Percentiles rank a stretch among this genome's conserved stretches.
Conservation (phyloP, 2,329 filamentous ascomycete species). For the Seiridium unicorne region DNA sequence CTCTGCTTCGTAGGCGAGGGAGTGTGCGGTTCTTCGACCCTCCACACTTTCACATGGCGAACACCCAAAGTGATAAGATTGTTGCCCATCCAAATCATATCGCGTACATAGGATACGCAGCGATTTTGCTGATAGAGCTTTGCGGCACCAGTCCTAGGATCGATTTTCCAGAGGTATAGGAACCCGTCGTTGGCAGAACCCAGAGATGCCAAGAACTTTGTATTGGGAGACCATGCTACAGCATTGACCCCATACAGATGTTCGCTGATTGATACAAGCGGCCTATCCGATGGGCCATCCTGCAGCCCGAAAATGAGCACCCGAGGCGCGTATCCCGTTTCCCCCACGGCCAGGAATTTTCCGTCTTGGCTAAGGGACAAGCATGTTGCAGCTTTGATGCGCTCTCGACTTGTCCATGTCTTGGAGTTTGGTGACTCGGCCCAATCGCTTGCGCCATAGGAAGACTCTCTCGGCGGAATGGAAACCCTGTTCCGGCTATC, state of each 20-base stretch:
- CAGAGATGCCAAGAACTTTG: constrained; percentile 81
- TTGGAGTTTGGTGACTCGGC: constrained; percentile 65
- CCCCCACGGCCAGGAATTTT: constrained; percentile 84
- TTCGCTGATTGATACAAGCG: constrained; percentile 82
- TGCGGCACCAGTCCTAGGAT: constrained; percentile 76
- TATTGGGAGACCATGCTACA: constrained; percentile 86
- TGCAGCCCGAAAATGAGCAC: constrained; percentile 87
- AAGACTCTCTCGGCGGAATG: constrained; percentile 45
- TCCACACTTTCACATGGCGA: constrained; percentile 92
- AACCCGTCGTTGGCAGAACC: constrained; percentile 91
- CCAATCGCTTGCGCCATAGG: constrained; percentile 47
- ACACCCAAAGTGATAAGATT: constrained; percentile 84
- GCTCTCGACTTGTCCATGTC: constrained; percentile 84
- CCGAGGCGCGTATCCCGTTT: constrained; percentile 90
- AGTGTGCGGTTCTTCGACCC: constrained; percentile 65
- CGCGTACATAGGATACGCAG: constrained; percentile 82
- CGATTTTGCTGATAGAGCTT: constrained; percentile 83
- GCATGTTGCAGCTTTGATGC: constrained; percentile 92
- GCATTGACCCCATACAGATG: constrained; percentile 87
- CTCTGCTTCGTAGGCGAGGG: constrained; percentile 64
- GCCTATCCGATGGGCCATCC: constrained; percentile 76
- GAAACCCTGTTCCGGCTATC: constrained; percentile 60
- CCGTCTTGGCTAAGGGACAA: constrained; percentile 86
- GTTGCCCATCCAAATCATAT: constrained; percentile 88
- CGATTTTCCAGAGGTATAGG: constrained; percentile 86